Conservation (phyloP, 257 asterid species). For the Eustoma russellianum region DNA sequence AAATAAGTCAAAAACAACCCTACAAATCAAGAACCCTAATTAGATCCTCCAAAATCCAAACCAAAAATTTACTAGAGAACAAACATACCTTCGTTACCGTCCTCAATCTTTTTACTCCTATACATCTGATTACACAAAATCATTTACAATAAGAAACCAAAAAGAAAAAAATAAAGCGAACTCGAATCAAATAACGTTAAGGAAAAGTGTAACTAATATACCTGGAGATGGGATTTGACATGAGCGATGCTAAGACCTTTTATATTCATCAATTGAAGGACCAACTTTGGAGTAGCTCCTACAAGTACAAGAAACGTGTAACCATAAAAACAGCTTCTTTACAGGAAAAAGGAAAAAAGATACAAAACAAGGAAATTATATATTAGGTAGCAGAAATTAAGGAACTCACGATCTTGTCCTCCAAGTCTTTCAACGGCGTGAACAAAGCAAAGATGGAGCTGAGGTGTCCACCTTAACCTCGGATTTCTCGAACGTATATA, state of each 20-base stretch:
- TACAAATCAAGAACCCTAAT: not conserved
- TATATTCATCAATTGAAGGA: conserved; percentile 83
- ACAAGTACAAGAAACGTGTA: not conserved
- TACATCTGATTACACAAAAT: conserved; percentile 50
- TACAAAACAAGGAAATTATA: too few species aligned
- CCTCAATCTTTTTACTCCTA: conserved; percentile 92
- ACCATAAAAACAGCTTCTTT: too few species aligned
- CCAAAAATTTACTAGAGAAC: conserved; percentile 1
- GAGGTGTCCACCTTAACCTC: conserved; percentile 87
- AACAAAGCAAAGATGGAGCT: conserved; percentile 77
- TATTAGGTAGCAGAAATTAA: too few species aligned
- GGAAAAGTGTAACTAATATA: conserved; percentile 8
- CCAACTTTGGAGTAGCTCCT: conserved; percentile 95
- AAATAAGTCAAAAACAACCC: too few species aligned
- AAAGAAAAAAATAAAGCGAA: too few species aligned
- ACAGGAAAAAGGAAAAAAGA: too few species aligned
- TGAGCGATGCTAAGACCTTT: conserved; percentile 97
- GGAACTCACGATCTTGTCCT: conserved; percentile 76
- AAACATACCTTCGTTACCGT: conserved; percentile 70
- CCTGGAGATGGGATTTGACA: conserved; percentile 99
- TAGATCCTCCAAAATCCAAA: not conserved
- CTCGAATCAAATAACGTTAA: too few species aligned
- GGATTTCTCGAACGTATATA: conserved; percentile 77
- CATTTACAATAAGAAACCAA: not conserved
- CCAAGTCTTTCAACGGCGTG: conserved; percentile 85